These are phyloP conservation scores for Citeromyces nyonsensis DNA, from an alignment of 805 yeast genomes.

Conservation along the genomic window DNA sequence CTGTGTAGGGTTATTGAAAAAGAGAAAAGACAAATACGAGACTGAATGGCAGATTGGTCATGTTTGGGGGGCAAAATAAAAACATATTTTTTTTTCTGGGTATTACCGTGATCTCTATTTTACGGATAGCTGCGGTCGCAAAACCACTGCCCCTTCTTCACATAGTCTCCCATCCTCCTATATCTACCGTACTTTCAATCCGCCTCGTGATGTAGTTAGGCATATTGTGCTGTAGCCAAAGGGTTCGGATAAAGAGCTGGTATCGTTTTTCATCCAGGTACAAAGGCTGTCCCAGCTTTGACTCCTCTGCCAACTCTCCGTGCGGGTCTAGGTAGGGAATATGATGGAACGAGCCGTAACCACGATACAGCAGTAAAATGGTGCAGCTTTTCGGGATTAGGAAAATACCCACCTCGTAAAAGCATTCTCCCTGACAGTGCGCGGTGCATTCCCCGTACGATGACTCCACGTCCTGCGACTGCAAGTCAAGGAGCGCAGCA, in stretches of 20 bases:
- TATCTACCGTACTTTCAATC: slow-evolving; percentile 64
- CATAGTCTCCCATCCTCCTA: slow-evolving; percentile 93
- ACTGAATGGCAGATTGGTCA: too few species aligned
- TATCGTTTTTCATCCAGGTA: slow-evolving; percentile 47
- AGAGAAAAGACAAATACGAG: too few species aligned
- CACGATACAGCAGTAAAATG: slow-evolving; percentile 46
- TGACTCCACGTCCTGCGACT: slow-evolving; percentile 37
- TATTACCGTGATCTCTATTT: too few species aligned
- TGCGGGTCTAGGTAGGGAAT: slow-evolving; percentile 80
- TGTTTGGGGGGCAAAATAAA: too few species aligned
- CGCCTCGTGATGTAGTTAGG: slow-evolving; percentile 67
- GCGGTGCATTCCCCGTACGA: slow-evolving; percentile 65
- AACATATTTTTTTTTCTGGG: too few species aligned
- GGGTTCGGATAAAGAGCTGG: slow-evolving; percentile 42
- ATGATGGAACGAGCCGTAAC: slow-evolving; percentile 70
- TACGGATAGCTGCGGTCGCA: too few species aligned
- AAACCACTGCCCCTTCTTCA: slow-evolving; percentile 12
- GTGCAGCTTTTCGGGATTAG: slow-evolving; percentile 57
- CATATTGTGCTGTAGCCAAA: slow-evolving; percentile 72
- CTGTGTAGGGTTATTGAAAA: too few species aligned
- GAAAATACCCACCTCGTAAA: slow-evolving; percentile 55
- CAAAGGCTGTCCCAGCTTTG: slow-evolving; percentile 59
- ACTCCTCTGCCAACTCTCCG: slow-evolving; percentile 72
- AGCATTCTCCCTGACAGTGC: slow-evolving; percentile 51
- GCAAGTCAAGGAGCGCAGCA: slow-evolving; percentile 54